These are phyloP conservation scores for Parmelia sp. DNA, from an alignment of 495 filamentous ascomycete genomes.

Conservation along the genomic window DNA sequence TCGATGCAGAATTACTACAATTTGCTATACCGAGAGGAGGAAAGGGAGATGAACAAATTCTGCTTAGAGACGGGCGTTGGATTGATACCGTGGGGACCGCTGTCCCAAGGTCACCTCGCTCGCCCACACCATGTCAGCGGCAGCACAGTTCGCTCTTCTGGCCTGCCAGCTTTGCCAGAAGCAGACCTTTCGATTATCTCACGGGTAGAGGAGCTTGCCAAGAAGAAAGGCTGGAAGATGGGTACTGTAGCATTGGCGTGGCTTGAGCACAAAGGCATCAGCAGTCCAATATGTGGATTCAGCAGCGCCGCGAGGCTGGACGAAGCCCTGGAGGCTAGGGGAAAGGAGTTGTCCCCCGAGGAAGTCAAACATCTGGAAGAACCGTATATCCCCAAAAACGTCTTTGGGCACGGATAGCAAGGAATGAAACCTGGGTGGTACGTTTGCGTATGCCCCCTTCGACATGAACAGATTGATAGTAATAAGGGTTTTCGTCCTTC, in stretches of 20 bases:
- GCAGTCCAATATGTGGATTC: conserved; percentile 61
- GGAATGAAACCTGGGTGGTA: too few species aligned
- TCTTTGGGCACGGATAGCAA: conserved; percentile 18
- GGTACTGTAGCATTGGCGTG: conserved; percentile 54
- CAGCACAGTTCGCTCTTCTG: conserved; percentile 18
- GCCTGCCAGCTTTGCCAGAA: conserved; percentile 16
- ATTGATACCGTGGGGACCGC: conserved; percentile 58
- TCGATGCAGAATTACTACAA: conserved; percentile 74
- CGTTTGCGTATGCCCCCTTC: too few species aligned
- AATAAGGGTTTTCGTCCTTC: too few species aligned
- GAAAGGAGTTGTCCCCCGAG: conserved; percentile 50
- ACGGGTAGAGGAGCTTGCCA: conserved; percentile 49
- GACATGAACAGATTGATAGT: too few species aligned
- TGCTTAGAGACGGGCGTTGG: conserved; percentile 53
- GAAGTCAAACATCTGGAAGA: conserved; percentile 63
- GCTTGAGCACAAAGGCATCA: conserved; percentile 45
- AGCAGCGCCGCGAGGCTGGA: conserved; percentile 51
- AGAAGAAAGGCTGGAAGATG: conserved; percentile 48
- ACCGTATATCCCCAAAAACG: conserved; percentile 51
- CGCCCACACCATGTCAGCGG: conserved; percentile 29
- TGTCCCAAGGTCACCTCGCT: conserved; percentile 48
- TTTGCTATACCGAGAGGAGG: conserved; percentile 67
- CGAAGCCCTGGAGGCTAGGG: conserved; percentile 48
- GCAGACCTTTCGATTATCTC: conserved; percentile 44
- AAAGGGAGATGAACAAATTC: conserved; percentile 57